These are phyloP conservation scores for Apiospora rasikravindrae DNA, from an alignment of 2,329 filamentous ascomycete genomes.

Conservation along the genomic window DNA sequence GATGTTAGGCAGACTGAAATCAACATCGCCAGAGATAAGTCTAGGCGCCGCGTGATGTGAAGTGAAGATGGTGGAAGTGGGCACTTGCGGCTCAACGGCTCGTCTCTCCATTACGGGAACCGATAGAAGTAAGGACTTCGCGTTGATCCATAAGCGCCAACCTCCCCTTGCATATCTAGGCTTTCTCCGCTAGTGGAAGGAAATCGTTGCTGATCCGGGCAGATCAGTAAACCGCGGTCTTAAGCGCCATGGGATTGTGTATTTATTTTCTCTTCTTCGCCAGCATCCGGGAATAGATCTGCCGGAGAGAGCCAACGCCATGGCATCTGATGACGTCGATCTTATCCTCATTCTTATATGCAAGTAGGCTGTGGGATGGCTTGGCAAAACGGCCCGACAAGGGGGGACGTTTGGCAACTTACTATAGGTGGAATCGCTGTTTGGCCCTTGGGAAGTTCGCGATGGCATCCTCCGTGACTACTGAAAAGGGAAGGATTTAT, in stretches of 20 bases:
- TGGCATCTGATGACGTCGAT: neutral
- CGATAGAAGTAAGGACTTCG: neutral
- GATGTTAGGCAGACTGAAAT: neutral
- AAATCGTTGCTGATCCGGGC: neutral
- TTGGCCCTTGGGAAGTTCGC: neutral
- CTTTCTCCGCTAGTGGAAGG: neutral
- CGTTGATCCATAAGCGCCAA: neutral
- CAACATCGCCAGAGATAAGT: neutral
- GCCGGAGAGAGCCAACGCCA: neutral
- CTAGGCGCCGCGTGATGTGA: neutral
- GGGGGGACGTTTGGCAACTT: too few species aligned
- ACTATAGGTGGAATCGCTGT: neutral
- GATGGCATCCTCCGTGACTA: neutral
- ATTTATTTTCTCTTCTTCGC: neutral
- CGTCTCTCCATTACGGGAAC: neutral
- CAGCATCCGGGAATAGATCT: neutral
- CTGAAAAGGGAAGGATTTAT: neutral
- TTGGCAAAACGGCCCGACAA: conserved; percentile 9
- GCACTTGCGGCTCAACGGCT: conserved; percentile 4
- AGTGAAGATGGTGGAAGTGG: neutral
- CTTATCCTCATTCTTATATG: neutral
- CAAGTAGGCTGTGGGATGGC: neutral
- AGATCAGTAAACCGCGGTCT: neutral
- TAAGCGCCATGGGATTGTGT: neutral
- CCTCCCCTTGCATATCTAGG: neutral